Conservation (phyloP, 768 basidiomycete species). For the Ephemerocybe angulata region DNA sequence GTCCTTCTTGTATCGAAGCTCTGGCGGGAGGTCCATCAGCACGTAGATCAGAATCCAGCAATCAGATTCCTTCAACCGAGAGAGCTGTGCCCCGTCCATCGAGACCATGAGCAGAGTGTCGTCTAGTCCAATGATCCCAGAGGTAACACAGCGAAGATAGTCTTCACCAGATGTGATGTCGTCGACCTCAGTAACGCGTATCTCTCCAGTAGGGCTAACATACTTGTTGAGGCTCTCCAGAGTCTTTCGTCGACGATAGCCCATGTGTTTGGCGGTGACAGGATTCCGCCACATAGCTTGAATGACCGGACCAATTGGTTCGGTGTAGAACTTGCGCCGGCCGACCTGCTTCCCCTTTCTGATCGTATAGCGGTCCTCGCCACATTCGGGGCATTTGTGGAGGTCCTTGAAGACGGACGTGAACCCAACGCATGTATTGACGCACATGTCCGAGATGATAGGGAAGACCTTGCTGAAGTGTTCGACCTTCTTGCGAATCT, state of each 20-base stretch:
- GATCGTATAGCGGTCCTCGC: conserved; percentile 26
- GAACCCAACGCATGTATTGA: conserved; percentile 36
- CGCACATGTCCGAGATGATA: conserved; percentile 35
- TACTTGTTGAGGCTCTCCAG: conserved; percentile 13
- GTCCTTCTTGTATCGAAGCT: conserved; percentile 26
- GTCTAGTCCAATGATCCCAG: conserved; percentile 18
- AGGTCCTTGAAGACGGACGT: conserved; percentile 32
- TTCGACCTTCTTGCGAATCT: background rate
- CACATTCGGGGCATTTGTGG: conserved; percentile 29
- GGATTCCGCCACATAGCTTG: too few species aligned
- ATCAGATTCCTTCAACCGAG: conserved; percentile 37
- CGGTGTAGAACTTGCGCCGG: conserved; percentile 30
- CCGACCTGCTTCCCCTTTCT: conserved; percentile 21
- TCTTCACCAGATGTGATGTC: conserved; percentile 23
- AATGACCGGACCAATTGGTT: too few species aligned
- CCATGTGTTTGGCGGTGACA: too few species aligned
- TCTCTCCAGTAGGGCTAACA: background rate
- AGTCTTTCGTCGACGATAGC: conserved; percentile 22
- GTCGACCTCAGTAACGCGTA: conserved; percentile 10
- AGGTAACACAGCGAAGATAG: conserved; percentile 19
- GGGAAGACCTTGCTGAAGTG: background rate
- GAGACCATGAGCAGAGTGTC: conserved; percentile 31
- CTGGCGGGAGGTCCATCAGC: conserved; percentile 24
- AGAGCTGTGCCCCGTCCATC: conserved; percentile 39
- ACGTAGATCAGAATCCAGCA: conserved; percentile 39